Evolutionary conservation across 2,329 filamentous ascomycete genomes (phyloP).

Genomic region (Paecilomyces sp.): DNA sequence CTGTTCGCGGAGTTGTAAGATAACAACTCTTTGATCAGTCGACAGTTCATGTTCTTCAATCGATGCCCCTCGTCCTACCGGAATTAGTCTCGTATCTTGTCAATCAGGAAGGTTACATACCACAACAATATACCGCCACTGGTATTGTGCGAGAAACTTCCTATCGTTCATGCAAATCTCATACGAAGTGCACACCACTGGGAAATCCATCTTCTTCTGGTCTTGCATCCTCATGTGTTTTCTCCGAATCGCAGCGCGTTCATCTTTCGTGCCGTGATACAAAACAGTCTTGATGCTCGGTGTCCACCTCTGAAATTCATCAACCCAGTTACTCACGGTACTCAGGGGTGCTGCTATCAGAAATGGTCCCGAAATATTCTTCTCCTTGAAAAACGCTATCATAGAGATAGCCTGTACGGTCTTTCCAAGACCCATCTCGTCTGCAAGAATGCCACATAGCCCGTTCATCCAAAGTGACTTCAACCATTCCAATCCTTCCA

Average conservation of each 20-base stretch:
- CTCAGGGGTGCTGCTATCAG: constrained; percentile 85
- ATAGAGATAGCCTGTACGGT: constrained; percentile 86
- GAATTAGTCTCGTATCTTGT: constrained; percentile 13
- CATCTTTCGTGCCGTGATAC: constrained; percentile 77
- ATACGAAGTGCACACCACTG: constrained; percentile 89
- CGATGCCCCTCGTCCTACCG: constrained; percentile 83
- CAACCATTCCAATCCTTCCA: constrained; percentile 94
- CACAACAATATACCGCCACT: constrained; percentile 98
- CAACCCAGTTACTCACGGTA: constrained; percentile 91
- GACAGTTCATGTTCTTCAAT: constrained; percentile 93
- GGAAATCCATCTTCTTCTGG: constrained; percentile 66
- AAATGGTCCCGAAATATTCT: constrained; percentile 82
- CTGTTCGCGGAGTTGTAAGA: constrained; percentile 86
- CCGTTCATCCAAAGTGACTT: constrained; percentile 77
- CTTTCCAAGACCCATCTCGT: constrained; percentile 93
- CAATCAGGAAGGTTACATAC: constrained; percentile 33
- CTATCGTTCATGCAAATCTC: constrained; percentile 93
- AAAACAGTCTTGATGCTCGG: constrained; percentile 81
- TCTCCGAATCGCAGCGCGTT: constrained; percentile 68
- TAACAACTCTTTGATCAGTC: constrained; percentile 79
- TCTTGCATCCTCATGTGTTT: constrained; percentile 61
- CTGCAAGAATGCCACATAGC: constrained; percentile 82
- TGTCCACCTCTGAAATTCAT: constrained; percentile 87
- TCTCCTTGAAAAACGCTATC: constrained; percentile 78
- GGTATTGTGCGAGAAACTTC: constrained; percentile 70